Base-by-base conservation (phyloP, 2,329 filamentous ascomycete species). In the Aspergillus piperis region DNA sequence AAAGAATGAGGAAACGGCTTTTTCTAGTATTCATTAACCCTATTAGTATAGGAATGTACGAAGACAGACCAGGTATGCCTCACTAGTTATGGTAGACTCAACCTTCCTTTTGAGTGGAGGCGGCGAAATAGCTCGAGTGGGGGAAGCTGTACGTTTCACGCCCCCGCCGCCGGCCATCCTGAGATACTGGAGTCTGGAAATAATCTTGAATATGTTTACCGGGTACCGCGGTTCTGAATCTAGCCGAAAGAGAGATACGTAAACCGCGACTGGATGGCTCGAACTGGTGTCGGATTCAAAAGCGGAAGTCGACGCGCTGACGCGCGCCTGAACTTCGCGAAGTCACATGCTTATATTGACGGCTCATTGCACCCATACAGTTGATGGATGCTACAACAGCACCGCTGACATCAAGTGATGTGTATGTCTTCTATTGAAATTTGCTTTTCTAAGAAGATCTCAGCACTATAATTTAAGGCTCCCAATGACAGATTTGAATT, bases 1-100 rank as follows among this genome's bases (percentile, higher is more conserved):
- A 77, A 98, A 98, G 80, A 98, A 98, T 57, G 85, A 91, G 19
- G 90, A 85, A 1, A 96, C 86, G 1, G 89, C 86, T 36, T 71
- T 73, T 55, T 73, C 77, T 78, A 3, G 3, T 8, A 15, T 15
- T n/a, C 47, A 19, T 39, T 23, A 30, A 7, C 17, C 17, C 7
- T 25, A 21, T 17, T 19, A 48, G 39, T 38, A 27, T 1, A 8
- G 23, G 8, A 7, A 15, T 11, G 13, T 2, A 11, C 47, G 10
- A 57, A 32, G 2, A 17, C 21, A 4, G 21, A 8, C 4, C 21
- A 44, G 41, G 25, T 30, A 6, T 36, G 23, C 66, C 73, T 68
- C 63, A 85, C 83, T 84, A 36, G 81, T 86, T 4, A 83, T 82
- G 5, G 80, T 81, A 3, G 83, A 80, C 57, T 81, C 79, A 54